A percentile compares a stretch with the other conserved stretches of the same genome.
These are phyloP conservation scores for Podospora conica DNA, from an alignment of 495 filamentous ascomycete species.

Conservation along the genomic window DNA sequence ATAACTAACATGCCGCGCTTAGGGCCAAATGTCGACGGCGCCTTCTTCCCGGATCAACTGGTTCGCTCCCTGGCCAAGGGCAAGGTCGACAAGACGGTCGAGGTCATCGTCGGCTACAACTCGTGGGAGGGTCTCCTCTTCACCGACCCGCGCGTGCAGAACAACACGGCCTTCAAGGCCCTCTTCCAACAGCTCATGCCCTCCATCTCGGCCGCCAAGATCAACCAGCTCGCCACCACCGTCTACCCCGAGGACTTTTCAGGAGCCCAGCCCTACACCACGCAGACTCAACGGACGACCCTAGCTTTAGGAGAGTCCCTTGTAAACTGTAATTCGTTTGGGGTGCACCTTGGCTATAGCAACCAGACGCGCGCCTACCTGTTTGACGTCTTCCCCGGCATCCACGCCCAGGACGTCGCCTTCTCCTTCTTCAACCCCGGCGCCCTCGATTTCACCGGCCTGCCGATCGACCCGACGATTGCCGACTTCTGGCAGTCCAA, in stretches of 20 bases:
- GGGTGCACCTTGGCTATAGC: neutral
- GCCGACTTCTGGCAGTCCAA: neutral
- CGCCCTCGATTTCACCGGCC: neutral
- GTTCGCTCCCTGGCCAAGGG: neutral
- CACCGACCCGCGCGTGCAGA: conserved; percentile 10
- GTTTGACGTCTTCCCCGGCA: conserved; percentile 5
- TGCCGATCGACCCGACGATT: neutral
- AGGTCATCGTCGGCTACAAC: conserved; percentile 9
- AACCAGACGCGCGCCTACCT: conserved; percentile 8
- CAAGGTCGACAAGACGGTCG: conserved; percentile 7
- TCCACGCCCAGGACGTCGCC: conserved; percentile 6
- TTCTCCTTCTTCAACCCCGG: conserved; percentile 12
- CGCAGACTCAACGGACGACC: neutral
- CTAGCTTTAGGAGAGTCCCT: conserved; percentile 10
- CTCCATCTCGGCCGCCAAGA: conserved; percentile 5
- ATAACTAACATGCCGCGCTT: too few species aligned
- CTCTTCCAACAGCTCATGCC: conserved; percentile 8
- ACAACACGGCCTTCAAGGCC: conserved; percentile 14
- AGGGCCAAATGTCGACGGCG: conserved; percentile 15
- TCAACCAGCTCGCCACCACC: conserved; percentile 5
- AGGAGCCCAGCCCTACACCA: conserved; percentile 12
- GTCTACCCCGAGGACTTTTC: conserved; percentile 13
- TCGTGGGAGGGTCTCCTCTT: conserved; percentile 9
- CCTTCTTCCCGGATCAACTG: conserved; percentile 8
- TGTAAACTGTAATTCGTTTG: conserved; percentile 8